These are phyloP conservation scores for Apostasia ramifera DNA, from an alignment of 106 monocot species.

Conservation along the genomic window DNA sequence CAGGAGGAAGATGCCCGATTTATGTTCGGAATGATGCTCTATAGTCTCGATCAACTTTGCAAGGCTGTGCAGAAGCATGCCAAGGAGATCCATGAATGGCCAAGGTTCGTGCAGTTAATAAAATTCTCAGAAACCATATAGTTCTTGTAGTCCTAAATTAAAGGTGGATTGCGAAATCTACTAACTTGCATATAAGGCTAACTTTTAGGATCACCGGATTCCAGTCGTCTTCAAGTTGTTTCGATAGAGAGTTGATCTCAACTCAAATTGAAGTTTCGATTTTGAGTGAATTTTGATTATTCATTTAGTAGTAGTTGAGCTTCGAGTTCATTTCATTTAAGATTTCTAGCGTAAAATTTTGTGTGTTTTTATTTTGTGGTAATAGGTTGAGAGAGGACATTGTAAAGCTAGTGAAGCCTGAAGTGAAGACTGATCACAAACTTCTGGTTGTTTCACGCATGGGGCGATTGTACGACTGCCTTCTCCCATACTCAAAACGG, in stretches of 20 bases:
- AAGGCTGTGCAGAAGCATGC: constrained; percentile 85
- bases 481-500: constrained; percentile 5
- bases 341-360: neutral
- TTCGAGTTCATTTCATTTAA: too few species aligned
- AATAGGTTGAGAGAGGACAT: constrained; percentile 2
- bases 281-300: too few species aligned
- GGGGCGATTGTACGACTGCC: constrained; percentile 6
- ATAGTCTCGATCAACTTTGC: constrained; percentile 77
- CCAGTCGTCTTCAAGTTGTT: too few species aligned
- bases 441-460: constrained; percentile 4
- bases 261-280: too few species aligned
- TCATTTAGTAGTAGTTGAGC: too few species aligned
- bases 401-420: constrained; percentile 3
- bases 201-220: too few species aligned
- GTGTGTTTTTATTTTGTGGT: neutral
- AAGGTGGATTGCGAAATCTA: too few species aligned
- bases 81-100: constrained; percentile 88
- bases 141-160: too few species aligned
- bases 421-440: constrained; percentile 6
- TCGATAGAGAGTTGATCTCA: too few species aligned
- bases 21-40: constrained; percentile 69
- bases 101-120: constrained; percentile 28
- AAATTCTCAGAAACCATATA: too few species aligned
- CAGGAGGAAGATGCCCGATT: constrained; percentile 81
- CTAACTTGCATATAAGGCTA: too few species aligned